Evolutionary conservation across 441 rosid species (phyloP).

Genomic region (Eruca vesicaria): DNA sequence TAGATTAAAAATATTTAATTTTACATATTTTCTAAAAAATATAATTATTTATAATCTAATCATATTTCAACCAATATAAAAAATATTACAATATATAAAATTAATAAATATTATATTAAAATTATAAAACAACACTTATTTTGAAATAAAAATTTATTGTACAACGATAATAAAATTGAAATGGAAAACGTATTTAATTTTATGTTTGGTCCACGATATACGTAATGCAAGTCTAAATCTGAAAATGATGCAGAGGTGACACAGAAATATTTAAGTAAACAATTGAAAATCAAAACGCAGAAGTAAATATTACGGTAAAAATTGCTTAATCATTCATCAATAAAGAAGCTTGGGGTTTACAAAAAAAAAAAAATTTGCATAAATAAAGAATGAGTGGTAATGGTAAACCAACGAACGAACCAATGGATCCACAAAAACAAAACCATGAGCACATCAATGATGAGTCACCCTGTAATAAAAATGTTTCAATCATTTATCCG

Average conservation of each 20-base stretch:
- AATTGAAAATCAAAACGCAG: neutral
- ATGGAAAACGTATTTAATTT: no score
- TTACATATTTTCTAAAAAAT: no score
- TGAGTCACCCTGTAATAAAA: constrained; percentile 3
- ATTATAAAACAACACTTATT: no score
- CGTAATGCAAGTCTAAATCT: neutral
- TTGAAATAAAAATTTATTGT: no score
- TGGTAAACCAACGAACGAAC: constrained; percentile 11
- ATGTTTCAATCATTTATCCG: constrained; percentile 21
- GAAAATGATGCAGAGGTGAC: neutral
- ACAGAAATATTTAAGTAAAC: neutral
- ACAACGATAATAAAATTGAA: no score
- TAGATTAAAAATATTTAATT: no score
- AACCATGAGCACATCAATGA: constrained; percentile 20
- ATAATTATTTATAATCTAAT: no score
- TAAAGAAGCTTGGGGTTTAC: neutral
- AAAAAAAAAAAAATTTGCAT: no score
- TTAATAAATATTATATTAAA: no score
- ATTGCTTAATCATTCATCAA: neutral
- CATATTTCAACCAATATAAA: no score
- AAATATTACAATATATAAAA: no score
- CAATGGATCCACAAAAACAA: constrained; percentile 11
- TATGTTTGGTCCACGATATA: neutral
- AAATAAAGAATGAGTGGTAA: neutral
- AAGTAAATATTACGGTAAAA: neutral